phyloP scores from a whole-genome alignment of 2,329 filamentous ascomycete genomes.

The Ceratocystis ficicola region DNA sequence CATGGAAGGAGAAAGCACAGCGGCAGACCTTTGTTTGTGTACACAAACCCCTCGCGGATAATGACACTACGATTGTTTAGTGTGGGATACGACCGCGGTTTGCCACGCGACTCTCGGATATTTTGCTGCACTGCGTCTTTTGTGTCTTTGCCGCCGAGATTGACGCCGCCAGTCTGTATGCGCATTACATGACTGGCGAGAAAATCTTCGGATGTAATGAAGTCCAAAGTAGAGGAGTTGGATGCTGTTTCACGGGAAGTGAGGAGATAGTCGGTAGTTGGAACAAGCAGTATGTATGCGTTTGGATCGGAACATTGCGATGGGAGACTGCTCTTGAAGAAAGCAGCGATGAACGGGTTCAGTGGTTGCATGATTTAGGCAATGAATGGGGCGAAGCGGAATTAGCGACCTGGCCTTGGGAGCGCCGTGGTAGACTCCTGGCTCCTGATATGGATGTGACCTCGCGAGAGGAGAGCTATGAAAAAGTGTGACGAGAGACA shows the following conservation, averaged over 20 bases:
- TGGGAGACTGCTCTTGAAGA: slow-evolving; percentile 91
- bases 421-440: not conserved
- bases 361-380: slow-evolving; percentile 66
- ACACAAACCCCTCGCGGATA: slow-evolving; percentile 83
- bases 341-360: slow-evolving; percentile 96
- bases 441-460: not conserved
- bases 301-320: slow-evolving; percentile 83
- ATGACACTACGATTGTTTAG: slow-evolving; percentile 87
- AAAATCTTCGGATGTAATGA: slow-evolving; percentile 85
- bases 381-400: not conserved
- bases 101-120: slow-evolving; percentile 75
- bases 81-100: slow-evolving; percentile 88
- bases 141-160: slow-evolving; percentile 43
- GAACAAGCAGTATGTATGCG: slow-evolving; percentile 88
- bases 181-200: slow-evolving; percentile 92
- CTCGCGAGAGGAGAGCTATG: not conserved
- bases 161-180: slow-evolving; percentile 47
- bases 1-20: not conserved
- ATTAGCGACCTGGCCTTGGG: slow-evolving; percentile 2
- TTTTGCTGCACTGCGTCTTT: slow-evolving; percentile 37
- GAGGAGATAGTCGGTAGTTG: slow-evolving; percentile 81
- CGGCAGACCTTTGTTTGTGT: slow-evolving; percentile 80
- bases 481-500: not conserved
- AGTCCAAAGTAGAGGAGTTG: slow-evolving; percentile 58
- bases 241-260: slow-evolving; percentile 79